These are phyloP conservation scores for Beauveria scarabaeidicola DNA, from an alignment of 2,329 filamentous ascomycete species.

Conservation along the genomic window DNA sequence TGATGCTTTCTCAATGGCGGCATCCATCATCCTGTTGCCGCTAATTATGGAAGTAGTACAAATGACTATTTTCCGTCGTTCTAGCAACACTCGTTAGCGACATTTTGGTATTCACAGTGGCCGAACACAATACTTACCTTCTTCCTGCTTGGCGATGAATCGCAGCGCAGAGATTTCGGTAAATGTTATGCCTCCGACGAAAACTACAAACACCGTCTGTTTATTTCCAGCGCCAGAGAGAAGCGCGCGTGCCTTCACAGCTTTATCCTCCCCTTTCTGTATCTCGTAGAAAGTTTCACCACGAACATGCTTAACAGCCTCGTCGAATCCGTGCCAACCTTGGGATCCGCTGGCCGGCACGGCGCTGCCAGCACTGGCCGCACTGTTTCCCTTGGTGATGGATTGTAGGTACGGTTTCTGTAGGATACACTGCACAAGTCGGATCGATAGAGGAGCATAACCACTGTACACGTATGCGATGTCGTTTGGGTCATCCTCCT, in stretches of 20 bases:
- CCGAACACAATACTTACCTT: slow-evolving; percentile 38
- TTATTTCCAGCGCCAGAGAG: slow-evolving; percentile 69
- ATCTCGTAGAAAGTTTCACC: slow-evolving; percentile 87
- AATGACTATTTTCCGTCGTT: slow-evolving; percentile 75
- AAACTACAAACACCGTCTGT: slow-evolving; percentile 93
- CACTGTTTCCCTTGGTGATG: slow-evolving; percentile 55
- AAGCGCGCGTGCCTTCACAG: slow-evolving; percentile 75
- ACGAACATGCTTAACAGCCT: slow-evolving; percentile 76
- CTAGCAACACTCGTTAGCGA: slow-evolving; percentile 28
- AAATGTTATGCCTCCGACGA: slow-evolving; percentile 92
- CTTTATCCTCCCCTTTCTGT: slow-evolving; percentile 89
- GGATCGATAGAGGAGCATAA: slow-evolving; percentile 85
- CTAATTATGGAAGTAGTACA: slow-evolving; percentile 88
- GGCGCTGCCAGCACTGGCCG: slow-evolving; percentile 19
- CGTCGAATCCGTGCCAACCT: slow-evolving; percentile 91
- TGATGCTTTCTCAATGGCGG: slow-evolving; percentile 64
- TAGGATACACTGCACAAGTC: slow-evolving; percentile 83
- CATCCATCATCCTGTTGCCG: slow-evolving; percentile 81
- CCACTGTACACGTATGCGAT: slow-evolving; percentile 97
- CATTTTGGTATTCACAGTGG: neutral
- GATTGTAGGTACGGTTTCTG: slow-evolving; percentile 79
- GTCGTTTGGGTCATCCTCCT: slow-evolving; percentile 88
- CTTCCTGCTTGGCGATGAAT: slow-evolving; percentile 79
- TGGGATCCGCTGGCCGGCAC: slow-evolving; percentile 52
- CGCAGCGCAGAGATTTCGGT: slow-evolving; percentile 91